Evolutionary conservation across 2,329 filamentous ascomycete genomes (phyloP).

Genomic region (Penicillium sp.): DNA sequence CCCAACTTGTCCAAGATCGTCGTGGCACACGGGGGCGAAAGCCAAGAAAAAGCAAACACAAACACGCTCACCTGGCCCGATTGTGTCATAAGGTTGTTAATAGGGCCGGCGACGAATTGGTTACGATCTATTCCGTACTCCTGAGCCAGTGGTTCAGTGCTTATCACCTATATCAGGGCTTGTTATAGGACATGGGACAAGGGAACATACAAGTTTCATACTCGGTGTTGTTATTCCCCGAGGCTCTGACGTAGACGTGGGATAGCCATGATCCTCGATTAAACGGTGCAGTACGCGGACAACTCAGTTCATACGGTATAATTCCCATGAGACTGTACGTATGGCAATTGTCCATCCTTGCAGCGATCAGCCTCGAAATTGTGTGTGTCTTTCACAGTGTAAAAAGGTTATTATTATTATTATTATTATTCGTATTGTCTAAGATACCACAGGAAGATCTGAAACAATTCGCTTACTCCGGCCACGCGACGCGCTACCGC

Average conservation of each 20-base stretch:
- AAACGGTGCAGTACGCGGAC: background rate
- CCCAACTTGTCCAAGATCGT: conserved; percentile 2
- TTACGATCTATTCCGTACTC: background rate
- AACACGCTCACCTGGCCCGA: background rate
- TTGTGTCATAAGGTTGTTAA: conserved; percentile 2
- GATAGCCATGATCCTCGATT: background rate
- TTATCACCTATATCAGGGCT: background rate
- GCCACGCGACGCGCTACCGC: conserved; percentile 23
- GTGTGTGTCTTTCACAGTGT: background rate
- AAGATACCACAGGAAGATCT: background rate
- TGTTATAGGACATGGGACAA: background rate
- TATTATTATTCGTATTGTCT: background rate
- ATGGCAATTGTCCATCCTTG: background rate
- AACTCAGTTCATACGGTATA: background rate
- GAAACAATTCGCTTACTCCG: conserved; percentile 19
- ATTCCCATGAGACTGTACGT: background rate
- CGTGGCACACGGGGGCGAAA: conserved; percentile 4
- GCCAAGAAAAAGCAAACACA: conserved; percentile 2
- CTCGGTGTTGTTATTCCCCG: background rate
- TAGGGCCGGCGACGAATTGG: background rate
- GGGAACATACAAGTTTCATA: background rate
- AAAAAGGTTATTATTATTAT: no score
- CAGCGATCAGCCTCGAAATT: conserved; percentile 12
- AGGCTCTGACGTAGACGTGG: background rate
- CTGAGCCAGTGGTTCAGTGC: background rate